These are phyloP conservation scores for Hypomontagnella submonticulosa DNA, from an alignment of 495 filamentous ascomycete genomes.

Conservation along the genomic window DNA sequence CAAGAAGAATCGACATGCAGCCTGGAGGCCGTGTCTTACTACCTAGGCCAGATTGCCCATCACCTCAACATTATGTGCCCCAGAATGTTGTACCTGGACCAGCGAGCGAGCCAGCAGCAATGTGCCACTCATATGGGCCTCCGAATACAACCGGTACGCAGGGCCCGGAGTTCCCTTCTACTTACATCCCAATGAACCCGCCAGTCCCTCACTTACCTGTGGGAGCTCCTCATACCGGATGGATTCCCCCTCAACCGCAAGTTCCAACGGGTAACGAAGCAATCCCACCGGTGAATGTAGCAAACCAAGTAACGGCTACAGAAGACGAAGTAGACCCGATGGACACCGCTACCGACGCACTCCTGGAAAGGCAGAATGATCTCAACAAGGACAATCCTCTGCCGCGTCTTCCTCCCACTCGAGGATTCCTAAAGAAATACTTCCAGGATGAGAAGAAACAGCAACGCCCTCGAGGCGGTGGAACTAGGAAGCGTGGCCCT, in stretches of 20 bases:
- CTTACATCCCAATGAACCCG: neutral
- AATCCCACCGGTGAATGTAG: neutral
- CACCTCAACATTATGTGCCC: constrained; percentile 16
- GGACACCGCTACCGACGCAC: constrained; percentile 30
- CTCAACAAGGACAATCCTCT: constrained; percentile 34
- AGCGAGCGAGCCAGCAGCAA: constrained; percentile 1
- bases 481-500: constrained; percentile 63
- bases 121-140: neutral
- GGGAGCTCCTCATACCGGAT: neutral
- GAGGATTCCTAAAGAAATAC: constrained; percentile 27
- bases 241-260: neutral
- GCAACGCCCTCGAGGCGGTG: constrained; percentile 21
- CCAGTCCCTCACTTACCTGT: neutral
- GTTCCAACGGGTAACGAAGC: neutral
- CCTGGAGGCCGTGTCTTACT: neutral
- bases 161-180: neutral
- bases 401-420: constrained; percentile 23
- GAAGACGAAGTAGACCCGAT: constrained; percentile 23
- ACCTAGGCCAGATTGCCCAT: constrained; percentile 2
- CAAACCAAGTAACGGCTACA: neutral
- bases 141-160: neutral
- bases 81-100: neutral
- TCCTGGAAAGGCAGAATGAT: constrained; percentile 37
- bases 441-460: constrained; percentile 23
- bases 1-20: neutral